Evolutionary conservation across 306 rosid genomes (phyloP).

Genomic region (Fragaria ananassa): DNA sequence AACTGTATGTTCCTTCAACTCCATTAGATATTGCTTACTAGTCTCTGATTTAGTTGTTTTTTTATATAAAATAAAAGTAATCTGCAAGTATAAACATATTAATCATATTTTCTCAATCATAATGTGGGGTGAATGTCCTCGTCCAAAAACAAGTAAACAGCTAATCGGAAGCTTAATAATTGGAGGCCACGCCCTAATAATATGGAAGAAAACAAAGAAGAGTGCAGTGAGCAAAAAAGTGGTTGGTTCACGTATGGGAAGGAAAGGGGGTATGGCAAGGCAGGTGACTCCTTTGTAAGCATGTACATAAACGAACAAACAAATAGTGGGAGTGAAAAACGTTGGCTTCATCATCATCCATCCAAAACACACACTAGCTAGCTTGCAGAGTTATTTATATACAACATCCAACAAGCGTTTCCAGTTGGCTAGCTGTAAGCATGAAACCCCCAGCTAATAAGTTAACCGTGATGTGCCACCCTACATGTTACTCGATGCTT

Average conservation of each 20-base stretch:
- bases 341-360: background rate
- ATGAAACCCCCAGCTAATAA: background rate
- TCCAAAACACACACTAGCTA: background rate
- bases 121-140: background rate
- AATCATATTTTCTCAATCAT: background rate
- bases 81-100: no score
- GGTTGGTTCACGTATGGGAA: background rate
- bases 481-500: background rate
- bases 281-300: conserved; percentile 1
- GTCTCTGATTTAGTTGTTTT: no score
- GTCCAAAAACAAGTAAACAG: background rate
- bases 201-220: background rate
- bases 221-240: background rate
- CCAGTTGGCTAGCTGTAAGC: background rate
- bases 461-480: background rate
- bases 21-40: no score
- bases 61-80: no score
- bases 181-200: background rate
- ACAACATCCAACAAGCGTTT: background rate
- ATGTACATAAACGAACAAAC: conserved; percentile 3
- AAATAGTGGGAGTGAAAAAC: background rate
- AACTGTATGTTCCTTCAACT: no score
- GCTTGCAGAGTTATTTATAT: background rate
- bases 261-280: background rate
- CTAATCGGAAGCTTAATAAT: background rate